These are phyloP conservation scores for Trichaptum fuscoviolaceum DNA, from an alignment of 768 basidiomycete genomes.

Conservation along the genomic window DNA sequence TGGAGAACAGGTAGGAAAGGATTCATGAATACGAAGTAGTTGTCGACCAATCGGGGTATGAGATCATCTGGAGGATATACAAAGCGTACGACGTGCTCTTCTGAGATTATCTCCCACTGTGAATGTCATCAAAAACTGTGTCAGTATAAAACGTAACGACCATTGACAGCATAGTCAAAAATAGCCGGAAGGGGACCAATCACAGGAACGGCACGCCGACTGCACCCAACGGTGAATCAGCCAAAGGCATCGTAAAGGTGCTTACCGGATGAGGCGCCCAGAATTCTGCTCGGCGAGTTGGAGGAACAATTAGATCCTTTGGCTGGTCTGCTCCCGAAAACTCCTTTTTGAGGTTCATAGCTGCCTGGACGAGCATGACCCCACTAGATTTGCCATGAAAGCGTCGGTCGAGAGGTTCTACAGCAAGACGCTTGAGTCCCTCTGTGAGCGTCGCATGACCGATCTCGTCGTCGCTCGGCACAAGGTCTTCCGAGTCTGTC, in stretches of 20 bases:
- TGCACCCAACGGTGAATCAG: not conserved
- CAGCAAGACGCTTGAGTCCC: slow-evolving; percentile 21
- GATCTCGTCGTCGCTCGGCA: slow-evolving; percentile 14
- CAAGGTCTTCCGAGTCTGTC: slow-evolving; percentile 20
- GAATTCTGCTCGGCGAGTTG: slow-evolving; percentile 35
- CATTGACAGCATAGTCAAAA: not conserved
- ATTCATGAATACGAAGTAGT: slow-evolving; percentile 61
- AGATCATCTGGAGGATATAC: slow-evolving; percentile 50
- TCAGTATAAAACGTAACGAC: not conserved
- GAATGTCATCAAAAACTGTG: not conserved
- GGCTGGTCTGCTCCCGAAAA: slow-evolving; percentile 34
- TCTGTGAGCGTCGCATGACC: slow-evolving; percentile 14
- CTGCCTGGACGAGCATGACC: slow-evolving; percentile 45
- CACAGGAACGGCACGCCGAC: not conserved
- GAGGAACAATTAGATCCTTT: not conserved
- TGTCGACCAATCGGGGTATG: slow-evolving; percentile 43
- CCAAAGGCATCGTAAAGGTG: slow-evolving; percentile 14
- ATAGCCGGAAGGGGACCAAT: not conserved
- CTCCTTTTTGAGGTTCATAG: slow-evolving; percentile 55
- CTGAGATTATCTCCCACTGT: slow-evolving; percentile 12
- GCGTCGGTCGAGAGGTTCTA: slow-evolving; percentile 30
- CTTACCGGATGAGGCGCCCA: slow-evolving; percentile 45
- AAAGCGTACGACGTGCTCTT: slow-evolving; percentile 31
- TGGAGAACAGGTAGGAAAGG: slow-evolving; percentile 66
- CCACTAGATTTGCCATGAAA: slow-evolving; percentile 58